Base-by-base conservation (phyloP, 768 basidiomycete species). In the Termitomyces sp. region DNA sequence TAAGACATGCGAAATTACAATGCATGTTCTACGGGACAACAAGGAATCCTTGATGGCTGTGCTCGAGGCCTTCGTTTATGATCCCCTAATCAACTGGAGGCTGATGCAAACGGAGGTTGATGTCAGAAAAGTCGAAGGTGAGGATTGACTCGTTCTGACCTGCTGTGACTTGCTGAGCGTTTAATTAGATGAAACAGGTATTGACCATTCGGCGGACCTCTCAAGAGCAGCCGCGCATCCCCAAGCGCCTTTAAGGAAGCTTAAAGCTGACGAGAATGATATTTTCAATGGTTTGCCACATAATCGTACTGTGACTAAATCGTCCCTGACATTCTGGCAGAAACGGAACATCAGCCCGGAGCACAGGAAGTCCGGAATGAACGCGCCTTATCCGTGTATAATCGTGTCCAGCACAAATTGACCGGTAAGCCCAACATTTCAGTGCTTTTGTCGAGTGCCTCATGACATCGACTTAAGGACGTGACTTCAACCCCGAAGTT, bases 31-130 rank as follows among this genome's bases (percentile, higher is more conserved):
- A 57, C 89, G 97, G 33, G 93, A 91, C 59, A 98, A 99, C 76
- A 95, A 95, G 74, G 97, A 99, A 71, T 97, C 95, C n/a, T 78
- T 99, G 59, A 94, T 98, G 92, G 97, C 97, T 6, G 96, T 99
- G 20, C 79, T 99, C 31, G 97, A 99, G 71, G 96, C 97, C 7
- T 98, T 99, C 69, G 95, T 98, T 9, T 98, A 98, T 66, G 97
- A 99, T 68, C 97, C 97, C 13, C 76, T 99, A 58, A 95, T 98
- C 78, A 96, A 94, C 67, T 99, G 95, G 95, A 85, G 95, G 65
- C 77, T 97, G 62, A 89, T 93, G 80, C 90, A 91, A 67, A 83
- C 89, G 6, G 92, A 95, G 54, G 85, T 83, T 41, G 91, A 93
- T 58, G 78, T 78, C 24, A 81, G 86, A 58, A 83, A 86, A 54